A percentile compares a stretch with the other conserved stretches of the same genome.
Conservation (phyloP, 1,284 basidiomycete genomes). For the Marasmius sp. region DNA sequence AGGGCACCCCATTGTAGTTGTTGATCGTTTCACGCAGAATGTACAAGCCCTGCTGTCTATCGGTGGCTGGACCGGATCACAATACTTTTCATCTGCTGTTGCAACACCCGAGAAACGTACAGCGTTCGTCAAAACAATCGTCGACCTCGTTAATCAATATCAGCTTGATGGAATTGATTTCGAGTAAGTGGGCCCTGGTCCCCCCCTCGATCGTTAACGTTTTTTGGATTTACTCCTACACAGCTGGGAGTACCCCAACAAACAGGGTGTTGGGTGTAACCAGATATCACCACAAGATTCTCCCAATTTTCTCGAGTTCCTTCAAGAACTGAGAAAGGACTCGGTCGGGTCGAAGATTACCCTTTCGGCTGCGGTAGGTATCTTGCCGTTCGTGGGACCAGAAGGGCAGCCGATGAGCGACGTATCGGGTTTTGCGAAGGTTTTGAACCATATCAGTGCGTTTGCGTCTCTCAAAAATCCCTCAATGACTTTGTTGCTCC, state of each 20-base stretch:
- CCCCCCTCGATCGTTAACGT: neutral
- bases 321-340: constrained; percentile 62
- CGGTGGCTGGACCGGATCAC: constrained; percentile 86
- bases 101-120: constrained; percentile 59
- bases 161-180: constrained; percentile 84
- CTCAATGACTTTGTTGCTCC: too few species aligned
- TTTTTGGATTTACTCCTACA: neutral
- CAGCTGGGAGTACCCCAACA: constrained; percentile 85
- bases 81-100: constrained; percentile 77
- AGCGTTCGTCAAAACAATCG: constrained; percentile 69
- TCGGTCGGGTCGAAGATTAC: constrained; percentile 52
- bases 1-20: neutral
- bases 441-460: constrained; percentile 68
- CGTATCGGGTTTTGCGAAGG: constrained; percentile 68
- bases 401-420: constrained; percentile 62
- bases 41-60: constrained; percentile 79
- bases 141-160: constrained; percentile 61
- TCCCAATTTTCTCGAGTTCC: constrained; percentile 70
- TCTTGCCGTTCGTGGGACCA: constrained; percentile 66
- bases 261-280: constrained; percentile 32
- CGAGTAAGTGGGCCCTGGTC: constrained; percentile 46
- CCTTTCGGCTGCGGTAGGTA: constrained; percentile 72
- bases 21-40: constrained; percentile 29
- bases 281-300: constrained; percentile 46
- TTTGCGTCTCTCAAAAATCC: too few species aligned